Base-by-base conservation (phyloP, 495 filamentous ascomycete species). In the Physcia stellaris region DNA sequence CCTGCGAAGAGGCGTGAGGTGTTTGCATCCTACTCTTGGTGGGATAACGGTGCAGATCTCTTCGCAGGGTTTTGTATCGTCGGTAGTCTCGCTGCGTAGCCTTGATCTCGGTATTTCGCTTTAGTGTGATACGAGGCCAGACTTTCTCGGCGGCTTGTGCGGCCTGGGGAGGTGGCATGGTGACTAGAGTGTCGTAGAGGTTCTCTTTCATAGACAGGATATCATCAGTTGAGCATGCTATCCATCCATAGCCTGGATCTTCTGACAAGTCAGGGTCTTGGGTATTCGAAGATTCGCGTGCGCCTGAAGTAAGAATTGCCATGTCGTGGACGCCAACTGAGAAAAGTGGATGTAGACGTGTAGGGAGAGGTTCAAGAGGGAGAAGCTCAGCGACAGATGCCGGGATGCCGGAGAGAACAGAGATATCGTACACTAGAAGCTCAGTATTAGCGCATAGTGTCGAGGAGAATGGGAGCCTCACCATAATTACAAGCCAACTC, bases 401-500 rank as follows among this genome's bases (percentile, higher is more conserved):
- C 50, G 78, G 70, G 42, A 96, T 71, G 43, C 77, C 80, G 26
- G 88, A 84, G 34, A 98, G 60, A 32, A 95, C 66, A n/a, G 88
- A 93, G 21, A 95, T 75, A 60, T 90, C 74, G 55, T 95, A 96
- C 40, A 94, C 90, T 93, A 35, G n/a, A n/a, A n/a, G n/a, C n/a
- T n/a, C n/a, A n/a, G n/a, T n/a, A n/a, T n/a, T 5, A 35, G 11
- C 18, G 21, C 10, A 4, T 47, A 37, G 31, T 20, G n/a, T 9
- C 30, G 12, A 19, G n/a, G n/a, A n/a, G n/a, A n/a, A n/a, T 32
- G 19, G 7, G 15, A 18, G 27, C 45, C 65, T 27, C 66, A 94
- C 86, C 85, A 61, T 81, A 94, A 53, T 93, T 83, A 64, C 90
- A 96, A 21, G 75, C 70, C 47, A 67, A 64, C 54, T 86, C 78